Evolutionary conservation across 495 filamentous ascomycete genomes (phyloP), one percentile per base, ranked within the genome.

Genomic region (Mycothermus thermophilus): DNA sequence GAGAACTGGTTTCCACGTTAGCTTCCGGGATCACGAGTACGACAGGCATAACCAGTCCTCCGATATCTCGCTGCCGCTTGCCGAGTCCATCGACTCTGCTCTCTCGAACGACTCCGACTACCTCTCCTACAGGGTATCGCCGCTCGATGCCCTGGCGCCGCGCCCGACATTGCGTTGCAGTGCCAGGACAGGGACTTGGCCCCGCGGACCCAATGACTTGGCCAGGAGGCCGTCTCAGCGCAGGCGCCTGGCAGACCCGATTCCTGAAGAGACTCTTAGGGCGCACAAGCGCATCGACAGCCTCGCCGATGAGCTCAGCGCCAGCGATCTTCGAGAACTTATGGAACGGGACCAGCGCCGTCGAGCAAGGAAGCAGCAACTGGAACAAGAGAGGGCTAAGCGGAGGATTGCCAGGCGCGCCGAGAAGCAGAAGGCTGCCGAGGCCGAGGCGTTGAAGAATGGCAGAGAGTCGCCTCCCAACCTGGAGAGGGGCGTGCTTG

Each of bases 281-380:
- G 75, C 80, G 3, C 75, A 69, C 35, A 80, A 75, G 46, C 72
- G 79, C 23, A 71, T 95, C 9, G 79, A 88, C 43, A 75, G 80
- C 30, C 61, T 90, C 24, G 86, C 84, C 15, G 79, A 93, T 52
- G 76, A 81, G 25, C 61, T 93, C 27, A 80, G 78, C 55, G 80
- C 86, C 1, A 71, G 79, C 23, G 81, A 77, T 46, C 47, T 95
- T 32, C 67, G 85, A 13, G 81, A 92, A 46, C 53, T 93, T 22
- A 72, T 95, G 67, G 86, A 95, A 38, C 62, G 86, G 35, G 86
- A 95, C 51, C 65, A 79, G 40, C 72, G 83, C 39, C 68, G 86
- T 20, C 70, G 67, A 39, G 82, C 93, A 37, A 75, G 71, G 50
- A 84, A 83, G 59, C 67, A 66, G 32, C 64, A 76, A 35, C 66